These are phyloP conservation scores for Colletotrichum sp. DNA, from an alignment of 2,329 filamentous ascomycete species.

Conservation along the genomic window DNA sequence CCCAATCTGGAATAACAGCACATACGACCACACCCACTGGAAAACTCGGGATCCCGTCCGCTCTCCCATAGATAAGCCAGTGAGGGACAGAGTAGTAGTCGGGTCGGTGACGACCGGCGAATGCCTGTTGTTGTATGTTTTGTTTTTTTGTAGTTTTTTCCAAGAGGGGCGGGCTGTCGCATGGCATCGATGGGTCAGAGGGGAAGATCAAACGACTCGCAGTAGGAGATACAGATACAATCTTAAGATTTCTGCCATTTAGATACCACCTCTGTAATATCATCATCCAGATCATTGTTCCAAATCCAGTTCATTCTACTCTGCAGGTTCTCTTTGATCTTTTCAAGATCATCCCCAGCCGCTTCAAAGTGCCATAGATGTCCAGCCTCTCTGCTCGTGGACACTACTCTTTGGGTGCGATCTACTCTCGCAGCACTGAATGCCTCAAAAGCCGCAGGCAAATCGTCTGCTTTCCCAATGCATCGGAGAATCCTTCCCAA, in stretches of 20 bases:
- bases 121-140: background rate
- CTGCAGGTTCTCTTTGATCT: background rate
- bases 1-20: rapidly evolving
- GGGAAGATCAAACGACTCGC: background rate
- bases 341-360: background rate
- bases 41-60: background rate
- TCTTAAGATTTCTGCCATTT: background rate
- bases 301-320: background rate
- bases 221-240: rapidly evolving
- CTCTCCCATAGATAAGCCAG: background rate
- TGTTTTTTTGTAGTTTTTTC: too few relatives aligned
- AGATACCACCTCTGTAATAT: background rate
- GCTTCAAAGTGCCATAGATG: background rate
- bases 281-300: background rate
- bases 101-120: background rate
- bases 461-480: background rate
- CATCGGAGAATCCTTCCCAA: background rate
- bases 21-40: background rate
- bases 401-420: background rate
- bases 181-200: background rate
- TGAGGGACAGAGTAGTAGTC: background rate
- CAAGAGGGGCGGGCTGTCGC: background rate
- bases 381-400: background rate
- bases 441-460: background rate
- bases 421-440: background rate